Percentiles rank a stretch among this genome's conserved stretches.
Evolutionary conservation across 345 rosid species (phyloP).

Genomic region (Arabis hirsuta): DNA sequence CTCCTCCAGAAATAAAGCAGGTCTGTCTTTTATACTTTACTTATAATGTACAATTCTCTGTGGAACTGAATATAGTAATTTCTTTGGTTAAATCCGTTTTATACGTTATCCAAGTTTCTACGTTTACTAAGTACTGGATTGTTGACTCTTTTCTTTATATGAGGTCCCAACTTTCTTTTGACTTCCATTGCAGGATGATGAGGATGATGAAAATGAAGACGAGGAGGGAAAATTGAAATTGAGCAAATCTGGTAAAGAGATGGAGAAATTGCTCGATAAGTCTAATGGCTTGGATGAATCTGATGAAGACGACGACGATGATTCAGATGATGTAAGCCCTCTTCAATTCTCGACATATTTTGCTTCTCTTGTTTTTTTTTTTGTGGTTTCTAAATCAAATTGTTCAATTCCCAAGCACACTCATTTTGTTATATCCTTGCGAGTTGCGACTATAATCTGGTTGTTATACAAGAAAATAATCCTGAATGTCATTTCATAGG

Average conservation of each 20-base stretch:
- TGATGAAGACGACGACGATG: constrained; percentile 87
- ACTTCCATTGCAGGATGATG: constrained; percentile 66
- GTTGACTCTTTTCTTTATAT: background rate
- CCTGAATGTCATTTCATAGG: constrained; percentile 15
- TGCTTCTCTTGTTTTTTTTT: background rate
- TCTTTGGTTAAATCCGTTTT: background rate
- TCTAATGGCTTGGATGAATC: constrained; percentile 74
- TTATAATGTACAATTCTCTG: constrained; percentile 8
- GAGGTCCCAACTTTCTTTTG: constrained; percentile 11
- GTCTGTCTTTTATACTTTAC: constrained; percentile 43
- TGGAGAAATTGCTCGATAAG: constrained; percentile 85
- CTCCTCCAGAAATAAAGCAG: constrained; percentile 97
- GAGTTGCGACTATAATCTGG: background rate
- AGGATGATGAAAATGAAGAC: constrained; percentile 89
- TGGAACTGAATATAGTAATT: background rate
- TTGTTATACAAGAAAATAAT: constrained; percentile 2
- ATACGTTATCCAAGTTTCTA: background rate
- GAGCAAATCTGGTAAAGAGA: constrained; percentile 94
- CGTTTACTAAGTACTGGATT: background rate
- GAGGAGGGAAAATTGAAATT: constrained; percentile 86
- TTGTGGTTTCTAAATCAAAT: background rate
- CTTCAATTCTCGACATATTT: background rate
- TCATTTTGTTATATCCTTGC: background rate
- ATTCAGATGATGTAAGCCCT: constrained; percentile 74
- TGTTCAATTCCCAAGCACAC: background rate